These are phyloP conservation scores for Xylariaceae sp. DNA, from an alignment of 2,329 filamentous ascomycete species.

Conservation along the genomic window DNA sequence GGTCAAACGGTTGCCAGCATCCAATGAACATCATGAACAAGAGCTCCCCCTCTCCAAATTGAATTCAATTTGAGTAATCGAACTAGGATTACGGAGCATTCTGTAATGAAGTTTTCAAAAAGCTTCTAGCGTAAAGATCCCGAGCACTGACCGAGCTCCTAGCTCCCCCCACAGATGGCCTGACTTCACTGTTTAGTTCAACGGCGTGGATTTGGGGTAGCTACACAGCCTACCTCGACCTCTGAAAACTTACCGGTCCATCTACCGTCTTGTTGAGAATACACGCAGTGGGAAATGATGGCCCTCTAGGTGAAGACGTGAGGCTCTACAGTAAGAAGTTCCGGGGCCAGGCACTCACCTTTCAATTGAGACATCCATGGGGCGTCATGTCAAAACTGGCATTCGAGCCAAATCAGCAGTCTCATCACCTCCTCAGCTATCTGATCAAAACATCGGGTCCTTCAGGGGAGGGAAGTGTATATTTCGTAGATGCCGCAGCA, in stretches of 20 bases:
- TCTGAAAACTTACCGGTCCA: constrained; percentile 11
- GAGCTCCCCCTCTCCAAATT: constrained; percentile 3
- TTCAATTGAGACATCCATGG: too few relatives aligned
- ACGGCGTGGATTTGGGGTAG: too few relatives aligned
- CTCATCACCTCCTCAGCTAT: constrained; percentile 13
- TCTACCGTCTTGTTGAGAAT: too few relatives aligned
- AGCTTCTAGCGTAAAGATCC: constrained; percentile 8
- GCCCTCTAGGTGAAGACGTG: too few relatives aligned
- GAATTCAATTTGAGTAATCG: too few relatives aligned
- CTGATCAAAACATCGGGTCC: constrained; percentile 9
- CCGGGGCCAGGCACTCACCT: too few relatives aligned
- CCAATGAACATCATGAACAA: constrained; percentile 15
- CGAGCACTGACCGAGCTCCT: constrained; percentile 28
- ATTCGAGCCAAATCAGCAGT: too few relatives aligned
- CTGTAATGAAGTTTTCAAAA: background rate
- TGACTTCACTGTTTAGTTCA: too few relatives aligned
- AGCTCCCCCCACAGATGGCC: background rate
- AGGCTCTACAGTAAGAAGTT: too few relatives aligned
- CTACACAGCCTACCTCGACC: too few relatives aligned
- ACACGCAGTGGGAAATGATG: too few relatives aligned
- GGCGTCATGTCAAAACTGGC: too few relatives aligned
- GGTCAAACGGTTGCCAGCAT: constrained; percentile 13
- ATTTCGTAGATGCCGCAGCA: constrained; percentile 24
- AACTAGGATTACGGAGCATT: background rate
- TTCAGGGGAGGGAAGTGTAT: constrained; percentile 7